These are phyloP conservation scores for Globisporangium nagaii DNA, from an alignment of 352 stramenopile genomes.

Conservation along the genomic window DNA sequence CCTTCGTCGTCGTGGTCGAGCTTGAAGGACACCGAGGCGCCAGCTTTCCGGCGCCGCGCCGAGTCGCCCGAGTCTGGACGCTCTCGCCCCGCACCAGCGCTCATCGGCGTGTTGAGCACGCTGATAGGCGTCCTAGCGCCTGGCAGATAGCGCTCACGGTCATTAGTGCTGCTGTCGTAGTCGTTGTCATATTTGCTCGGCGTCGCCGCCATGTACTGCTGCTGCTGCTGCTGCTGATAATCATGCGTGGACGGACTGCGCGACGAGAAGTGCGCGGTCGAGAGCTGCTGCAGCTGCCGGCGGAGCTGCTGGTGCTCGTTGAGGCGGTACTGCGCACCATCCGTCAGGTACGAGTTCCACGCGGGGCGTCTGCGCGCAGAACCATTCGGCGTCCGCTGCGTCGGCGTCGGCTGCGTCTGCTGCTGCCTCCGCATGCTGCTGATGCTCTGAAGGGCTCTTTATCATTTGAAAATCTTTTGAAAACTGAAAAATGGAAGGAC, in stretches of 20 bases:
- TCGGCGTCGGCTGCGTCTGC: background rate
- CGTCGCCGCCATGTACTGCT: conserved; percentile 3
- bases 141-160: conserved; percentile 14
- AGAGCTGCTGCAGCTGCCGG: conserved; percentile 33
- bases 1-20: conserved; percentile 14
- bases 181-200: background rate
- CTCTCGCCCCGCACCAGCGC: background rate
- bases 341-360: conserved; percentile 54
- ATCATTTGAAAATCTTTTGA: no score
- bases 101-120: background rate
- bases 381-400: background rate
- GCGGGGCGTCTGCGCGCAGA: conserved; percentile 21
- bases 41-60: conserved; percentile 9
- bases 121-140: no score
- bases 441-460: background rate
- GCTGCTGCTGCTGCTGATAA: conserved; percentile 1
- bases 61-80: conserved; percentile 7
- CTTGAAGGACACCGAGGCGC: conserved; percentile 27
- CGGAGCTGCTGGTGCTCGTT: conserved; percentile 40
- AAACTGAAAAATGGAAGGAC: no score
- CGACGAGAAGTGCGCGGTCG: conserved; percentile 27
- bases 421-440: background rate
- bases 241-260: conserved; percentile 17
- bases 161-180: background rate
- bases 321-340: conserved; percentile 38